Base-by-base conservation (phyloP, 192 early-diverging fungal species). In the Entophlyctis helioformis region DNA sequence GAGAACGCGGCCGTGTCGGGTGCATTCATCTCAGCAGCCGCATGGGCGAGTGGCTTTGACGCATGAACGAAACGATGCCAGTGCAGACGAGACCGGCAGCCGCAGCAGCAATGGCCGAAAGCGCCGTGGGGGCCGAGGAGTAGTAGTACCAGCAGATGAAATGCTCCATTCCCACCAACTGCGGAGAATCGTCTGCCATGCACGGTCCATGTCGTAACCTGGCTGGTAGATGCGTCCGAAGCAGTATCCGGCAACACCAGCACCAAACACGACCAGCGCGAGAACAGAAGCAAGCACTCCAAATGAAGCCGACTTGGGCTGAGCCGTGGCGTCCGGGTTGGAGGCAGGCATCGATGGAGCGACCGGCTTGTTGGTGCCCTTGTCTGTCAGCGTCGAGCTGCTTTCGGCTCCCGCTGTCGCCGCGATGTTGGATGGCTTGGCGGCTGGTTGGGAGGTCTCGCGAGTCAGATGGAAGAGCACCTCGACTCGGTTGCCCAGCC, bases 181-280 rank as follows among this genome's bases (percentile, higher is more conserved):
- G 4, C 5, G 10, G 10, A 7, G 39, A 4, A 8, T 4, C 12
- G 4, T 25, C 12, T 4, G 39, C 39, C 6, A 4, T 31, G 29
- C 29, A 31, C 11, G 4, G 4, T 31, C 11, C 6, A 31, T 4
- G 6, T 31, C 6, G 6, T 31, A 11, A 11, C 6, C 29, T 11
- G 29, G 29, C 43, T 9, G 13, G 32, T 19, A 7, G 32, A 44
- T 5, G 13, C 43, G 26, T 4, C 27, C 43, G 26, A 44, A n/a
- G 32, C 20, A 44, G 29, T 8, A 29, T 6, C 20, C 20, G 29
- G 18, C 6, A 13, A 29, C 21, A n/a, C 29, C 43, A 19, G n/a
- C 4, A 4, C 43, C 43, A 44, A 44, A 44, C 6, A 44, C 43
- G 7, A 27, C 20, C n/a, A 44, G 7, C 23, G 43, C 43, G n/a